A percentile compares a stretch with the other conserved stretches of the same genome.
Evolutionary conservation across 1,139 yeast genomes (phyloP).

Genomic region (Tardiomyces digboiensis): DNA sequence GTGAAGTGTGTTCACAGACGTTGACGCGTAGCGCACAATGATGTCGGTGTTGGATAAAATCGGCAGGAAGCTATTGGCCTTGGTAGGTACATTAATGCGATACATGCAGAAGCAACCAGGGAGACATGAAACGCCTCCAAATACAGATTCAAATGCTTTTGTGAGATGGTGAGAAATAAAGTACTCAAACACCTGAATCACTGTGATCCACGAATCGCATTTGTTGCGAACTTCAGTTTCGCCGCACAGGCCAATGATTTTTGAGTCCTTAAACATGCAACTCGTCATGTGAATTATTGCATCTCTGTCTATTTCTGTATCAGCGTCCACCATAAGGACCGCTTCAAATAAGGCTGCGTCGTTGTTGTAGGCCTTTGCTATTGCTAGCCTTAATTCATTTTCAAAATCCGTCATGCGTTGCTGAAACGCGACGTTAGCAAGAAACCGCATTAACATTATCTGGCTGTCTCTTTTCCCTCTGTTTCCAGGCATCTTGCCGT

Average conservation of each 20-base stretch:
- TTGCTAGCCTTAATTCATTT: constrained; percentile 23
- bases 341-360: constrained; percentile 25
- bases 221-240: constrained; percentile 28
- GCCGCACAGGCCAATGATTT: constrained; percentile 28
- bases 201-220: constrained; percentile 26
- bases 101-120: constrained; percentile 31
- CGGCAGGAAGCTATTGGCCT: constrained; percentile 6
- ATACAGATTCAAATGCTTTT: constrained; percentile 28
- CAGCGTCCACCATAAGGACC: constrained; percentile 29
- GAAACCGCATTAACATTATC: constrained; percentile 25
- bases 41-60: constrained; percentile 26
- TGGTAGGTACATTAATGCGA: constrained; percentile 44
- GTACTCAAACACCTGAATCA: constrained; percentile 30
- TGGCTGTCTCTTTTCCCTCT: constrained; percentile 31
- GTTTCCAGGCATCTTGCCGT: constrained; percentile 25
- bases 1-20: constrained; percentile 25
- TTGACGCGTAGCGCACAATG: constrained; percentile 25
- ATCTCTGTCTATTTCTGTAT: constrained; percentile 25
- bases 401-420: constrained; percentile 28
- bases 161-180: constrained; percentile 29
- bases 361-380: constrained; percentile 21
- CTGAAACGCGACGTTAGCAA: constrained; percentile 24
- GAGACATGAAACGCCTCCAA: constrained; percentile 29
- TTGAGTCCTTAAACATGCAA: constrained; percentile 22
- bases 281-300: constrained; percentile 24